Evolutionary conservation across 495 filamentous ascomycete genomes (phyloP).

Genomic region (Hyaloscypha variabilis): DNA sequence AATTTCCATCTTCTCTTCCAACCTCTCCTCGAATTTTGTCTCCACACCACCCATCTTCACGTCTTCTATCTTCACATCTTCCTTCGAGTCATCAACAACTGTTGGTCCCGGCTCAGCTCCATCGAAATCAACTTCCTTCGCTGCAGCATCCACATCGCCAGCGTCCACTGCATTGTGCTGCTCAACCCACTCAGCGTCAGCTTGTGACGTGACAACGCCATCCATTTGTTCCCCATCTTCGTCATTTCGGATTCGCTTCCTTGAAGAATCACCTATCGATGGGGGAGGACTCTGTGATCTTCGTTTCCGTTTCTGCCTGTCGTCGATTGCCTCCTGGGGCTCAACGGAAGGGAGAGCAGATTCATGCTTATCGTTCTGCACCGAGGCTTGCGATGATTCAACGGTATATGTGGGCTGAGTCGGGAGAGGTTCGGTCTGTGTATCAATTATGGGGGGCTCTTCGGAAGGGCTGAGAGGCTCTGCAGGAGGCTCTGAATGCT

Average conservation of each 20-base stretch:
- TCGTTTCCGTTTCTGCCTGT: constrained; percentile 73
- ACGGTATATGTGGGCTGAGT: not conserved
- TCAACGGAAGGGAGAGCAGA: constrained; percentile 26
- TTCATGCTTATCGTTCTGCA: constrained; percentile 14
- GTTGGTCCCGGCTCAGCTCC: not conserved
- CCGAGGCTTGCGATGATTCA: constrained; percentile 4
- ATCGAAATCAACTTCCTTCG: not conserved
- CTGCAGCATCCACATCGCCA: not conserved
- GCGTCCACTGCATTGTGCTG: constrained; percentile 16
- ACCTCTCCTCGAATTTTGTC: not conserved
- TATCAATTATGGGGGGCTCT: not conserved
- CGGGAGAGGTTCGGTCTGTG: constrained; percentile 7
- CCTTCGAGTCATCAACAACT: not conserved
- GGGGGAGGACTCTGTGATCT: constrained; percentile 69
- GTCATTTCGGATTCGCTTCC: constrained; percentile 45
- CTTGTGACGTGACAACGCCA: not conserved
- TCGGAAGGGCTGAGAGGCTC: not conserved
- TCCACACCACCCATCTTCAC: not conserved
- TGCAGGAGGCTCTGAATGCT: not conserved
- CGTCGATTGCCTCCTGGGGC: constrained; percentile 50
- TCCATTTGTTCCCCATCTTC: constrained; percentile 3
- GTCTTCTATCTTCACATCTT: not conserved
- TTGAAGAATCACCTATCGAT: constrained; percentile 43
- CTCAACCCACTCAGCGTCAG: constrained; percentile 17
- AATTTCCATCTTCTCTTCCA: constrained; percentile 22